phyloP scores from a whole-genome alignment of 148 eudicot genomes.

The Diospyros kaki region DNA sequence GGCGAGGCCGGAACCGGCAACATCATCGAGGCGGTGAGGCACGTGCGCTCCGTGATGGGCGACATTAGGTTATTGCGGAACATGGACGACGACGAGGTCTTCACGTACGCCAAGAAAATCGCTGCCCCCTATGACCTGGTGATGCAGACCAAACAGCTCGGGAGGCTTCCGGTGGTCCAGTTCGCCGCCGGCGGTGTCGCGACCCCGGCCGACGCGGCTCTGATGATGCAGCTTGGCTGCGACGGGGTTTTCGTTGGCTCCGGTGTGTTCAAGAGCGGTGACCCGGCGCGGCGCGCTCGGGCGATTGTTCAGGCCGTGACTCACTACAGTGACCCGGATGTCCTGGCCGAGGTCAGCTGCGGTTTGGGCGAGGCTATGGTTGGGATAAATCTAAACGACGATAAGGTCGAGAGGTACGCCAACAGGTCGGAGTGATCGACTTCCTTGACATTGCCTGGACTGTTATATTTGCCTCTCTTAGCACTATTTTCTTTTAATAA shows the following conservation, averaged over 20 bases:
- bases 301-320: conserved; percentile 92
- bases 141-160: conserved; percentile 85
- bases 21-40: conserved; percentile 68
- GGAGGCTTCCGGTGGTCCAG: conserved; percentile 87
- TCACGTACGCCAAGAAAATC: conserved; percentile 62
- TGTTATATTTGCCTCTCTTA: too few relatives aligned
- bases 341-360: conserved; percentile 77
- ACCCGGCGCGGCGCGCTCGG: conserved; percentile 60
- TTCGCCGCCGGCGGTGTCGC: conserved; percentile 94
- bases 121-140: conserved; percentile 76
- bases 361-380: conserved; percentile 93
- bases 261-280: conserved; percentile 76
- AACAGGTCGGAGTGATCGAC: conserved; percentile 48
- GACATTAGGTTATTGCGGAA: conserved; percentile 60
- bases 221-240: conserved; percentile 94
- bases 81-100: conserved; percentile 93
- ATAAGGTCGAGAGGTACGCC: conserved; percentile 75
- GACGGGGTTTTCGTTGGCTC: conserved; percentile 89
- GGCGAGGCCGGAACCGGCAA: conserved; percentile 96
- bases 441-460: too few relatives aligned
- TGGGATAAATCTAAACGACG: conserved; percentile 70
- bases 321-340: conserved; percentile 75
- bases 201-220: conserved; percentile 88
- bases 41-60: conserved; percentile 76
- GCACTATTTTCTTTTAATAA: too few relatives aligned